Base-by-base conservation (phyloP, 148 eudicot species). In the Spergularia marina region DNA sequence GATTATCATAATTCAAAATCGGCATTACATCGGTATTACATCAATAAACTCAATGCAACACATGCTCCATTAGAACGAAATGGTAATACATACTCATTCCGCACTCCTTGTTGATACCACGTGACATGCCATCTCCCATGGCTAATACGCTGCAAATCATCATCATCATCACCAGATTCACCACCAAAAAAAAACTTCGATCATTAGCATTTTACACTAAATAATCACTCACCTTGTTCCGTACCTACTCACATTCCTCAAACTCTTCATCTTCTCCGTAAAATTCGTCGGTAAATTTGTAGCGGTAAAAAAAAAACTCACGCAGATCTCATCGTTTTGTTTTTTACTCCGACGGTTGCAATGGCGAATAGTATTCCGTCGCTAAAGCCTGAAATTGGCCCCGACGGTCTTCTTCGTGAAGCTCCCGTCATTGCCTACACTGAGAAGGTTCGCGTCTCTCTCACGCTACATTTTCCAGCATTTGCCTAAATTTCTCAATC, bases 351-450 rank as follows among this genome's bases (percentile, higher is more conserved):
- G 64, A 51, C 30, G 7, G 36, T 16, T 34, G 12, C 64, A 78
- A 86, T 84, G 91, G 83, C 83, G 76, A 58, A 76, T 75, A 79
- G 74, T 64, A 79, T 79, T 76, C 77, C 89, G 47, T 65, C 84
- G 53, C 65, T 88, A 69, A 61, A 73, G 18, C 77, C 91, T 21
- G 97, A 90, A 85, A 90, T 94, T 76, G 97, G 93, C 49, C 87
- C 98, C 41, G 97, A 94, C 63, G 97, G 97, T 61, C 86, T 94
- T 64, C 64, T 82, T 21, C 83, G 91, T 17, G 98, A 94, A 81
- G 83, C 91, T 68, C 91, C 97, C 4, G 83, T 89, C 82, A 90
- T 94, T 60, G 91, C 98, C 72, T 90, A 94, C 87, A 94, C 98
- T 72, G 98, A 90, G 78, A 87, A 87, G 91, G 98, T 91, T 60